These are phyloP conservation scores for Capsicum rhomboideum DNA, from an alignment of 257 asterid species.

Conservation along the genomic window DNA sequence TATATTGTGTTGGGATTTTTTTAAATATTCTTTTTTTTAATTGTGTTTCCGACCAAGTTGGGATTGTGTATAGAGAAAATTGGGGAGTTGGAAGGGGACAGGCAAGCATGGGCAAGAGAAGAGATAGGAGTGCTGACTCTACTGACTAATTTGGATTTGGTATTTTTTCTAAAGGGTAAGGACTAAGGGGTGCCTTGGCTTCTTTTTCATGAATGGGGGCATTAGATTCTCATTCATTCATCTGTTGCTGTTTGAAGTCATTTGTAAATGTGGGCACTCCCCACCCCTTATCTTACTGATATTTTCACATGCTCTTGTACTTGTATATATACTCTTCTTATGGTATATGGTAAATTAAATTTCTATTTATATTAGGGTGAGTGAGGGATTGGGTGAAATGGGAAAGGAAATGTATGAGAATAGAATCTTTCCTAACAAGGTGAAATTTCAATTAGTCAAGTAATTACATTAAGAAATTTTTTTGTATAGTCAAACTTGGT, in stretches of 20 bases:
- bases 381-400: background rate
- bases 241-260: background rate
- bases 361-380: background rate
- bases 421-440: no score
- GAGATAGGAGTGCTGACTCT: conserved; percentile 10
- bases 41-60: background rate
- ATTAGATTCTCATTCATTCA: conserved; percentile 1
- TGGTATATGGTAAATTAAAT: background rate
- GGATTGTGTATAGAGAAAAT: background rate
- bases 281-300: background rate
- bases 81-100: conserved; percentile 5
- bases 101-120: background rate
- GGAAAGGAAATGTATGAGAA: background rate
- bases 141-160: conserved; percentile 9
- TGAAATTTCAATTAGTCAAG: no score
- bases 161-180: background rate
- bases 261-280: background rate
- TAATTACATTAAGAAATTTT: no score
- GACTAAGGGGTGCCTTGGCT: background rate
- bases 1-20: background rate
- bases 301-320: background rate
- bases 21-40: background rate
- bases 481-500: no score
- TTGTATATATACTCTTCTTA: background rate
- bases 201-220: background rate